These are phyloP conservation scores for Irpex sp. DNA, from an alignment of 1,284 basidiomycete genomes.

Conservation along the genomic window DNA sequence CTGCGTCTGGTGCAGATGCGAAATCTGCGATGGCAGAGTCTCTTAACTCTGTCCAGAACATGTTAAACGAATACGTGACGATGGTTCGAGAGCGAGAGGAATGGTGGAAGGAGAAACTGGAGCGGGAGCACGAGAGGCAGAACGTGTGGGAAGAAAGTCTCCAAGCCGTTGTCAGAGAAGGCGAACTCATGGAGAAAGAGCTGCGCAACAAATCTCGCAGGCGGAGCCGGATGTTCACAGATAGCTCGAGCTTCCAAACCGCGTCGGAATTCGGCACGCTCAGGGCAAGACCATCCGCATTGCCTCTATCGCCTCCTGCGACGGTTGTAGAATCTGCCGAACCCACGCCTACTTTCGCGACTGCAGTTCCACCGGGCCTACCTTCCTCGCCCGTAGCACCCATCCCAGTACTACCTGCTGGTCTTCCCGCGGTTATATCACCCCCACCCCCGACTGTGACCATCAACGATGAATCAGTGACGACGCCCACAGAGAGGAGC, in stretches of 20 bases:
- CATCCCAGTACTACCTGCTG: not conserved
- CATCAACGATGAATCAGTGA: not conserved
- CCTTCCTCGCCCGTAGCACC: not conserved
- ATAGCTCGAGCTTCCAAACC: slow-evolving; percentile 19
- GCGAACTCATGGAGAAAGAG: slow-evolving; percentile 82
- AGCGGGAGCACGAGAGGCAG: slow-evolving; percentile 71
- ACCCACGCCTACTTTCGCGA: slow-evolving; percentile 13
- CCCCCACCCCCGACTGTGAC: not conserved
- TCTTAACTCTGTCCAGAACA: slow-evolving; percentile 51
- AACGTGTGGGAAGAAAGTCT: slow-evolving; percentile 93
- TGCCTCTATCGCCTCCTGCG: slow-evolving; percentile 16
- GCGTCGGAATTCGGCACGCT: slow-evolving; percentile 23
- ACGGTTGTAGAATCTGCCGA: slow-evolving; percentile 5
- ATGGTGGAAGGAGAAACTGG: slow-evolving; percentile 67
- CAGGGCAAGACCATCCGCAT: slow-evolving; percentile 24
- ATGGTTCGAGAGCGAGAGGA: slow-evolving; percentile 83
- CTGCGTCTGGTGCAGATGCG: slow-evolving; percentile 40
- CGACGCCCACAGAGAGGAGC: slow-evolving; percentile 6
- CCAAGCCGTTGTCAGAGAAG: slow-evolving; percentile 81
- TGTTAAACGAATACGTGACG: slow-evolving; percentile 67
- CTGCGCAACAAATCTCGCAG: slow-evolving; percentile 61
- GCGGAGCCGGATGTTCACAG: slow-evolving; percentile 46
- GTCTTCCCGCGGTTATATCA: not conserved
- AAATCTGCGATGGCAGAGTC: slow-evolving; percentile 64
- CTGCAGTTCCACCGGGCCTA: slow-evolving; percentile 7